Conservation (phyloP, 257 asterid species). For the Solanum bulbocastanum region DNA sequence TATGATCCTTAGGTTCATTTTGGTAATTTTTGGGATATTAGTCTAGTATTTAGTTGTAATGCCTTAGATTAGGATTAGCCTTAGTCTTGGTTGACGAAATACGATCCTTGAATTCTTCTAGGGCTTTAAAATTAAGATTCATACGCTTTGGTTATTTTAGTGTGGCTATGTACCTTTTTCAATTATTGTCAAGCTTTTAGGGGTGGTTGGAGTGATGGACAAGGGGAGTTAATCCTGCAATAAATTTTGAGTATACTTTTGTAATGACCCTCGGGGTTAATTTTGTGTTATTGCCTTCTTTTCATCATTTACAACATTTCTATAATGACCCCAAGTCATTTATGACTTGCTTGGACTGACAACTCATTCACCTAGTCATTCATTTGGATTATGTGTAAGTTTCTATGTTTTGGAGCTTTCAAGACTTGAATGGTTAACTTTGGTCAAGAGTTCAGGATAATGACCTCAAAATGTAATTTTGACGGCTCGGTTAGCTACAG, state of each 20-base stretch:
- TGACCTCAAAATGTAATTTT: background rate
- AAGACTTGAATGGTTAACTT: background rate
- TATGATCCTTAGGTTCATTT: background rate
- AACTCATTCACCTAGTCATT: background rate
- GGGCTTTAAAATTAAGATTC: background rate
- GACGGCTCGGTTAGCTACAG: background rate
- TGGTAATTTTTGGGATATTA: background rate
- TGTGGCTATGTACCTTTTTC: background rate
- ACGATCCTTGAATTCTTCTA: background rate
- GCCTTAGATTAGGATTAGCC: background rate
- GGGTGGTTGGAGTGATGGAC: too few species aligned
- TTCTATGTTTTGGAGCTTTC: background rate
- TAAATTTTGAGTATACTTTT: background rate
- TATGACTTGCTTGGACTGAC: background rate
- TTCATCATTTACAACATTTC: too few species aligned
- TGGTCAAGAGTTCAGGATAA: background rate
- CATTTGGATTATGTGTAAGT: background rate
- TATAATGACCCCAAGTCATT: background rate
- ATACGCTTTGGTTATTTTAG: background rate
- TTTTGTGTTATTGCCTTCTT: too few species aligned
- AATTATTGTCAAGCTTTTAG: background rate
- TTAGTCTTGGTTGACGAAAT: background rate
- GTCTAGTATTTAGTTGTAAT: background rate
- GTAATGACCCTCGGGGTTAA: background rate
- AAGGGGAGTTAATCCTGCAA: background rate